phyloP scores from a whole-genome alignment of 371 early-diverging fungal species.

The Dinochytrium kinnereticum region DNA sequence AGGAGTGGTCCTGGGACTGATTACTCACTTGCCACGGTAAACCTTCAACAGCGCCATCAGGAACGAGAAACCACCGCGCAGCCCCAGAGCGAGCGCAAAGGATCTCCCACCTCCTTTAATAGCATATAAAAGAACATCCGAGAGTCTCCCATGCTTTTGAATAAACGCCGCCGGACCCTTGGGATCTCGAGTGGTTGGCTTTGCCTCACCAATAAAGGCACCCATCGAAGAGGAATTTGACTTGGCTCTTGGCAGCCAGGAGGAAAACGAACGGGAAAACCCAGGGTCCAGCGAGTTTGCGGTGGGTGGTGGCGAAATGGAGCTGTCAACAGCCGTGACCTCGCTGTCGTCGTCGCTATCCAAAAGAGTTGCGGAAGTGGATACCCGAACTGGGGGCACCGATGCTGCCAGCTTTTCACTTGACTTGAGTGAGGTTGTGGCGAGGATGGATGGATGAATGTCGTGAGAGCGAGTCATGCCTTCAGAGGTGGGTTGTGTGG shows the following conservation, averaged over 20 bases:
- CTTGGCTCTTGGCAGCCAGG: too few relatives aligned
- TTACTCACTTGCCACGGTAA: conserved; percentile 6
- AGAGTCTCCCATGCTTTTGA: background rate
- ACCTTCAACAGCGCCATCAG: conserved; percentile 29
- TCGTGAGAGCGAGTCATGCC: too few relatives aligned
- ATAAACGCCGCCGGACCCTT: background rate
- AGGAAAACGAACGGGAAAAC: too few relatives aligned
- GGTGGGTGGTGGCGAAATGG: too few relatives aligned
- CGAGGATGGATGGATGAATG: too few relatives aligned
- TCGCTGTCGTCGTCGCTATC: background rate
- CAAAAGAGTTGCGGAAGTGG: background rate
- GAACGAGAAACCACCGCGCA: conserved; percentile 31
- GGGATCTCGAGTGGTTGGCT: too few relatives aligned
- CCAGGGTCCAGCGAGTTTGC: too few relatives aligned
- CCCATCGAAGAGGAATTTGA: too few relatives aligned
- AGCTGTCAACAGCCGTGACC: background rate
- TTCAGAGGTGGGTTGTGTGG: too few relatives aligned
- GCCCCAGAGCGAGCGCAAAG: conserved; percentile 18
- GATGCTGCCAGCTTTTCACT: too few relatives aligned
- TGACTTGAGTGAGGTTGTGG: too few relatives aligned
- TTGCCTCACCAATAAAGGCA: too few relatives aligned
- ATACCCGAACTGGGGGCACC: background rate
- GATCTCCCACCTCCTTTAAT: conserved; percentile 29
- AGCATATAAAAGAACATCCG: conserved; percentile 5
- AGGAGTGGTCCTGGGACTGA: background rate